These are phyloP conservation scores for Panellus pusillus DNA, from an alignment of 768 basidiomycete genomes.

Conservation along the genomic window DNA sequence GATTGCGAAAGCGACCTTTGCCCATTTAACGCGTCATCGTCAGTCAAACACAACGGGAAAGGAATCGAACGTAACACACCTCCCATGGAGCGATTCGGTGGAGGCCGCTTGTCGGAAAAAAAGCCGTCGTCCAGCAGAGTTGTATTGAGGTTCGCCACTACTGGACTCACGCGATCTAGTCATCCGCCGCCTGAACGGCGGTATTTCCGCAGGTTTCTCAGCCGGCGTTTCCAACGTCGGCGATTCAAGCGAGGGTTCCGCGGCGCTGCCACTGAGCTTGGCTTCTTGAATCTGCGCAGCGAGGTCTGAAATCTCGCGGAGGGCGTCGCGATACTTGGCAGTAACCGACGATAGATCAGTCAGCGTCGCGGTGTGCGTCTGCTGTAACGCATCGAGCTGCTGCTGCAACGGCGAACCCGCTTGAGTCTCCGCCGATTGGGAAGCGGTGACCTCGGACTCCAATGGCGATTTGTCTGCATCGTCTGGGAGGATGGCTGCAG, in stretches of 20 bases:
- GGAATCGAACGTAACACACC: slow-evolving; percentile 41
- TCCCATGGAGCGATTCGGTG: slow-evolving; percentile 84
- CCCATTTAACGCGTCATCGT: slow-evolving; percentile 20
- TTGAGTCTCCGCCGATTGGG: slow-evolving; percentile 2
- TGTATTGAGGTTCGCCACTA: slow-evolving; percentile 41
- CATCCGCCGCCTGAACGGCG: slow-evolving; percentile 52
- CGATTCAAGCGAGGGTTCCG: slow-evolving; percentile 39
- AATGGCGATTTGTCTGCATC: slow-evolving; percentile 7
- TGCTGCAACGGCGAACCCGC: slow-evolving; percentile 46
- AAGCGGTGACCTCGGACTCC: not conserved
- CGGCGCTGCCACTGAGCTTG: slow-evolving; percentile 58
- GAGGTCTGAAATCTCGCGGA: slow-evolving; percentile 91
- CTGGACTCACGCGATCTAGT: slow-evolving; percentile 51
- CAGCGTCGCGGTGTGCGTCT: slow-evolving; percentile 79
- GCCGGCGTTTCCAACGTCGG: slow-evolving; percentile 30
- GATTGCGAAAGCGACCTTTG: slow-evolving; percentile 88
- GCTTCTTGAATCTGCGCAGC: slow-evolving; percentile 88
- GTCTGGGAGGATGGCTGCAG: slow-evolving; percentile 11
- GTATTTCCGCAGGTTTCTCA: slow-evolving; percentile 43
- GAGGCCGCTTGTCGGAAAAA: slow-evolving; percentile 90
- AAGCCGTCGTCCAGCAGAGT: slow-evolving; percentile 61
- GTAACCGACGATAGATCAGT: slow-evolving; percentile 77
- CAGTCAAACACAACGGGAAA: slow-evolving; percentile 13
- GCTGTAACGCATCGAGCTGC: slow-evolving; percentile 74
- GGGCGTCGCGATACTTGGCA: slow-evolving; percentile 82